Conservation (phyloP, 768 basidiomycete species). For the Termitomyces eurrhizus region DNA sequence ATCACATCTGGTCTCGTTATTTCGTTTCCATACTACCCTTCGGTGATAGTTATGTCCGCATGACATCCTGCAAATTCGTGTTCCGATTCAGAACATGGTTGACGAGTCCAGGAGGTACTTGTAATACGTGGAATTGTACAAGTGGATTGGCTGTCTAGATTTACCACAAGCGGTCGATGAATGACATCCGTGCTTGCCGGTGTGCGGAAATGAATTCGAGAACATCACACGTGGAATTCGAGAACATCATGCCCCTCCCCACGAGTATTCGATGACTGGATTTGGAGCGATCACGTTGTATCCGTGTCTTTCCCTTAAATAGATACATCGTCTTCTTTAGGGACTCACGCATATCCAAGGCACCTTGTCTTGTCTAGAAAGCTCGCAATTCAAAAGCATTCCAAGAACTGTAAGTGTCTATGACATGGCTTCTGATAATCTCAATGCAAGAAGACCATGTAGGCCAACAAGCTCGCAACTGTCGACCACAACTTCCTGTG, state of each 20-base stretch:
- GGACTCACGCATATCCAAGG: constrained; percentile 51
- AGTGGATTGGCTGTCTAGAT: neutral
- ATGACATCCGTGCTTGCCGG: neutral
- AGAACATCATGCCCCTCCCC: constrained; percentile 49
- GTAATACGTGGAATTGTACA: neutral
- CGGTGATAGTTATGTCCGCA: neutral
- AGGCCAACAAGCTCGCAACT: constrained; percentile 79
- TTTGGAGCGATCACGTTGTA: constrained; percentile 97
- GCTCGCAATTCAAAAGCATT: constrained; percentile 93
- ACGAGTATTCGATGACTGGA: constrained; percentile 94
- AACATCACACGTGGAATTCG: neutral
- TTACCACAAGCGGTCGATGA: neutral
- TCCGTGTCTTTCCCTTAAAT: constrained; percentile 30
- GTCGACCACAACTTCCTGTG: constrained; percentile 88
- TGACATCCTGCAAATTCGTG: neutral
- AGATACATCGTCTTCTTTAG: constrained; percentile 32
- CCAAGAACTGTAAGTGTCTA: constrained; percentile 62
- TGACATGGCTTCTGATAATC: constrained; percentile 30
- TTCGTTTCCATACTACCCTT: neutral
- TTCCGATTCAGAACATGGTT: neutral
- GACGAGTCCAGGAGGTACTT: neutral
- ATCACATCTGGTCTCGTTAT: neutral
- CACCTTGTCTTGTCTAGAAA: constrained; percentile 69
- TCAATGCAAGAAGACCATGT: constrained; percentile 71
- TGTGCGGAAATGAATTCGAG: neutral